These are phyloP conservation scores for Coemansia sp. DNA, from an alignment of 192 early-diverging fungal species.

Conservation along the genomic window DNA sequence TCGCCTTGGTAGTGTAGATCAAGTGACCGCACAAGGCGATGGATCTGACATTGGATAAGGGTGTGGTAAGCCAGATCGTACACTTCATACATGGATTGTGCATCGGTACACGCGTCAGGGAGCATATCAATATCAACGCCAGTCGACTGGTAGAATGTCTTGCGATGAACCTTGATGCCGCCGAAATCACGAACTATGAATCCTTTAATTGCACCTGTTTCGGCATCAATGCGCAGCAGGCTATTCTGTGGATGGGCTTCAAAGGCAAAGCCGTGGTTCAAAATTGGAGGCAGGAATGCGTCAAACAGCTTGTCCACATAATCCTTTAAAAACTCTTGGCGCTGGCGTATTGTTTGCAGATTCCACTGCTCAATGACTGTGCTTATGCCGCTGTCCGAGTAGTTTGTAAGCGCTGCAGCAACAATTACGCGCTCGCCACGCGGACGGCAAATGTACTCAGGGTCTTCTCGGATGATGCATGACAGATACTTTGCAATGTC, in stretches of 20 bases:
- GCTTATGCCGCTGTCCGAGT: slow-evolving; percentile 38
- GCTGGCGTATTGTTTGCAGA: slow-evolving; percentile 48
- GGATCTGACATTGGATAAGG: slow-evolving; percentile 58
- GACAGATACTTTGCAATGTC: slow-evolving; percentile 65
- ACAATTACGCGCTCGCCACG: slow-evolving; percentile 53
- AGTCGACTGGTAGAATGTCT: slow-evolving; percentile 50
- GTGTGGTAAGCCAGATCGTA: slow-evolving; percentile 64
- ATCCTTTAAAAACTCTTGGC: slow-evolving; percentile 45
- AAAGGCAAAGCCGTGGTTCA: slow-evolving; percentile 65
- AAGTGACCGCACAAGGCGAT: slow-evolving; percentile 61
- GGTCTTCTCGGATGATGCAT: slow-evolving; percentile 57
- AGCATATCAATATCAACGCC: slow-evolving; percentile 55
- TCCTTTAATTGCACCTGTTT: slow-evolving; percentile 53
- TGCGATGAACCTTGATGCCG: slow-evolving; percentile 61
- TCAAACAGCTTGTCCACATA: slow-evolving; percentile 55
- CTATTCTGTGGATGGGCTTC: slow-evolving; percentile 67
- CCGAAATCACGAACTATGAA: slow-evolving; percentile 71
- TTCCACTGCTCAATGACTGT: slow-evolving; percentile 50
- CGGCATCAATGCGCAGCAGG: slow-evolving; percentile 55
- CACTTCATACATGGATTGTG: slow-evolving; percentile 50
- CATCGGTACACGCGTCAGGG: slow-evolving; percentile 58
- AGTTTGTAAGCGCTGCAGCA: slow-evolving; percentile 58
- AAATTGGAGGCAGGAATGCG: slow-evolving; percentile 60
- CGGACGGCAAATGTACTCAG: slow-evolving; percentile 40
- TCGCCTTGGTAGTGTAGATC: slow-evolving; percentile 58